These are phyloP conservation scores for Polygonum aviculare DNA, from an alignment of 148 eudicot species.

Conservation along the genomic window DNA sequence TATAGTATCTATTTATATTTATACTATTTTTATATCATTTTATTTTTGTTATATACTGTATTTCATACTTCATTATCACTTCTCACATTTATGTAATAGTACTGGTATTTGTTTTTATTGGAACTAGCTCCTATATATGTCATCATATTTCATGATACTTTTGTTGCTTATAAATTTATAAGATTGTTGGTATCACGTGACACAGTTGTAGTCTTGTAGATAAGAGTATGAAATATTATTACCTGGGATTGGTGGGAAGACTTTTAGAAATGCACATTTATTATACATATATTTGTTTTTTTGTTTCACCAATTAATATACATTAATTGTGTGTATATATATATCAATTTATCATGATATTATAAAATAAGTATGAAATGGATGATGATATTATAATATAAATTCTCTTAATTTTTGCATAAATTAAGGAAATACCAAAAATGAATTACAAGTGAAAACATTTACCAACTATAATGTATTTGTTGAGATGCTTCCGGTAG, in stretches of 20 bases:
- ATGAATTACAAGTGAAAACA: no score
- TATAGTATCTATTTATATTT: no score
- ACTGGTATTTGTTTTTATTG: no score
- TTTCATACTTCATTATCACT: no score
- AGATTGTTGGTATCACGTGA: constrained; percentile 8
- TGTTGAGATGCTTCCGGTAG: no score
- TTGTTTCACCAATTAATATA: background rate
- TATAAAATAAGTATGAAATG: background rate
- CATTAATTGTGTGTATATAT: background rate
- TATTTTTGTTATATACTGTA: no score
- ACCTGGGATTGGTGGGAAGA: background rate
- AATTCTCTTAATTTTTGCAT: no score
- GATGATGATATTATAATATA: background rate
- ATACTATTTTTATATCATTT: no score
- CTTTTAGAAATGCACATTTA: background rate
- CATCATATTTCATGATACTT: background rate
- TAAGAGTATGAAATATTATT: background rate
- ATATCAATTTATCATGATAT: background rate
- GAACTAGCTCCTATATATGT: no score
- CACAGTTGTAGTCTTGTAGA: constrained; percentile 8
- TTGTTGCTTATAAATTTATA: background rate
- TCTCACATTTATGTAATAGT: no score
- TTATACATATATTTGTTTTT: background rate
- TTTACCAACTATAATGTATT: no score
- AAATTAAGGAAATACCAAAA: no score